These are phyloP conservation scores for Cornus kousa DNA, from an alignment of 148 eudicot genomes.

Conservation along the genomic window DNA sequence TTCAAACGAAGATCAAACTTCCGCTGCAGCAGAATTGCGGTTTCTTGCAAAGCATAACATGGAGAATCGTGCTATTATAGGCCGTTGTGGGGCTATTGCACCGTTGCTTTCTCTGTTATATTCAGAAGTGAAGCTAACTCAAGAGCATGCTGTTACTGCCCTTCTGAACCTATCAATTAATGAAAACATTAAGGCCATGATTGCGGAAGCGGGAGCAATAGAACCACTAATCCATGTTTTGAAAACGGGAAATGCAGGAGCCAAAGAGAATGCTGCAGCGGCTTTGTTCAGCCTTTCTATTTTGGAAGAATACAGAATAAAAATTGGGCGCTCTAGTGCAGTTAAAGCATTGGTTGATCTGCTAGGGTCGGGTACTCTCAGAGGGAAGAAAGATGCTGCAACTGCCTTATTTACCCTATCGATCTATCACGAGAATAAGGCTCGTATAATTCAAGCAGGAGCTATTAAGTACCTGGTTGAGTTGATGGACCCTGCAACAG, in stretches of 20 bases:
- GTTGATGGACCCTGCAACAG: conserved; percentile 60
- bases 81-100: conserved; percentile 63
- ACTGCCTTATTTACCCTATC: conserved; percentile 91
- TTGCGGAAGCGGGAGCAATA: conserved; percentile 65
- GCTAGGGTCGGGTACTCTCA: conserved; percentile 64
- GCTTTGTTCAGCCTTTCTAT: conserved; percentile 79
- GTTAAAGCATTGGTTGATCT: conserved; percentile 77
- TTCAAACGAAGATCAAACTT: conserved; percentile 48
- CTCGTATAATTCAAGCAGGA: conserved; percentile 87
- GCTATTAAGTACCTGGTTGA: conserved; percentile 77
- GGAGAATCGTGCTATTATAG: conserved; percentile 71
- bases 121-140: conserved; percentile 53
- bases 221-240: conserved; percentile 82
- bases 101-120: conserved; percentile 62
- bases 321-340: conserved; percentile 86
- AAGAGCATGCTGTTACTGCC: conserved; percentile 94
- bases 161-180: conserved; percentile 79
- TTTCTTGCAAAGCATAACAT: conserved; percentile 69
- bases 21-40: conserved; percentile 65
- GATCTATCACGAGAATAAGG: conserved; percentile 90
- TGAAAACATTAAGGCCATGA: conserved; percentile 63
- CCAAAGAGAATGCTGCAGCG: conserved; percentile 94
- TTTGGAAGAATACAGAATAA: conserved; percentile 71
- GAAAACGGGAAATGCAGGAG: conserved; percentile 58
- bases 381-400: conserved; percentile 98